Evolutionary conservation across 1,284 basidiomycete species (phyloP).

Genomic region (Apiotrichum domesticum): DNA sequence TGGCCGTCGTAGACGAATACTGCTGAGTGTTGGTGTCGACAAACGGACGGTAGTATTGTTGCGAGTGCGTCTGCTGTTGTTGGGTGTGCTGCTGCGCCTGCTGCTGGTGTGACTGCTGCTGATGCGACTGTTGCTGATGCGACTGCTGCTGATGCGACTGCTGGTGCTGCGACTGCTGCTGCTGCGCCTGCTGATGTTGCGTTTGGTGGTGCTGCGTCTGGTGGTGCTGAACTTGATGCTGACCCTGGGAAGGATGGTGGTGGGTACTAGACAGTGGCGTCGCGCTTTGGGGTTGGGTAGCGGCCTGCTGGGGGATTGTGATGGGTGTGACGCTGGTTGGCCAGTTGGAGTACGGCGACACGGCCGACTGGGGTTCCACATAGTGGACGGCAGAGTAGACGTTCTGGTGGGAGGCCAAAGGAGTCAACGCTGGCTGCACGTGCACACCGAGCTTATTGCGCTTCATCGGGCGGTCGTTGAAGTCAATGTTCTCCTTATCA

Average conservation of each 20-base stretch:
- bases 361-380: constrained; percentile 3
- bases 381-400: constrained; percentile 18
- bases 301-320: constrained; percentile 1
- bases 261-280: not conserved
- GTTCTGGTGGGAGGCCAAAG: constrained; percentile 16
- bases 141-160: not conserved
- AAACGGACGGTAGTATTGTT: not conserved
- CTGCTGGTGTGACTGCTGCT: not conserved
- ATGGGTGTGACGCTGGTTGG: constrained; percentile 7
- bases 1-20: not conserved
- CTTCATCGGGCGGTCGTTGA: constrained; percentile 11
- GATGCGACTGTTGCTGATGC: not conserved
- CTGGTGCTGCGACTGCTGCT: not conserved
- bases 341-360: constrained; percentile 8
- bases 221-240: too few relatives aligned
- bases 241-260: not conserved
- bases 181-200: not conserved
- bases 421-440: constrained; percentile 9
- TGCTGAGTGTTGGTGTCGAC: not conserved
- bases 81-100: not conserved
- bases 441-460: constrained; percentile 15
- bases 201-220: not conserved
- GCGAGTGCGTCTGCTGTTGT: too few relatives aligned
- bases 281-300: not conserved
- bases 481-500: constrained; percentile 19